Evolutionary conservation across 179 eudicot genomes (phyloP).

Genomic region (Gypsophila paniculata): DNA sequence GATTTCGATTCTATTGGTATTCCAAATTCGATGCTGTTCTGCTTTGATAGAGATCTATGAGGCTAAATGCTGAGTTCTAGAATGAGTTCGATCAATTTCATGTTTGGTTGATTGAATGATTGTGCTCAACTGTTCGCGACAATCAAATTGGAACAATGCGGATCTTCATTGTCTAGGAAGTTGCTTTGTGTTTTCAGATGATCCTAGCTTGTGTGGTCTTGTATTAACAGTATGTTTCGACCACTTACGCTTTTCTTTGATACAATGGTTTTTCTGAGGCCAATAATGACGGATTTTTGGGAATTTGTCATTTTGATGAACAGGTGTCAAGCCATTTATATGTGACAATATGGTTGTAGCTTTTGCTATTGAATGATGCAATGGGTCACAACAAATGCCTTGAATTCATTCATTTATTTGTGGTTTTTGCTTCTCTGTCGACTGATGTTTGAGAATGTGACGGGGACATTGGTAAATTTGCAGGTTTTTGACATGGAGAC

Average conservation of each 20-base stretch:
- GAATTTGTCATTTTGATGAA: background rate
- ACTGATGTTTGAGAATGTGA: slow-evolving; percentile 14
- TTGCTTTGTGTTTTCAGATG: too few relatives aligned
- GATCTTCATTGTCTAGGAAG: background rate
- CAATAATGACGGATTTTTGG: background rate
- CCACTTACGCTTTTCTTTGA: background rate
- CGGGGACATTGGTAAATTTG: slow-evolving; percentile 10
- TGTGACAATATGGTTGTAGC: background rate
- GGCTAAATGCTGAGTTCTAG: slow-evolving; percentile 3
- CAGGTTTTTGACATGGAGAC: slow-evolving; percentile 98
- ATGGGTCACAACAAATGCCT: background rate
- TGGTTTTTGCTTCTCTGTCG: background rate
- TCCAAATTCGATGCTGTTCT: background rate
- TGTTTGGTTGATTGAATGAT: background rate
- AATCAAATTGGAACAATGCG: background rate
- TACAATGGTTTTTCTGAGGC: background rate
- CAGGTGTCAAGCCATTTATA: background rate
- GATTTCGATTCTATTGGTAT: background rate
- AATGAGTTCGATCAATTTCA: background rate
- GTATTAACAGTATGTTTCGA: background rate
- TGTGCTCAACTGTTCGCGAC: background rate
- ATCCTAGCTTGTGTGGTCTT: background rate
- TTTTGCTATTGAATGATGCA: background rate
- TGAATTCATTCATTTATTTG: too few relatives aligned
- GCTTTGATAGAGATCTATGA: background rate